phyloP scores from a whole-genome alignment of 192 early-diverging fungal genomes.

The Rhizoclosmatium globosum region DNA sequence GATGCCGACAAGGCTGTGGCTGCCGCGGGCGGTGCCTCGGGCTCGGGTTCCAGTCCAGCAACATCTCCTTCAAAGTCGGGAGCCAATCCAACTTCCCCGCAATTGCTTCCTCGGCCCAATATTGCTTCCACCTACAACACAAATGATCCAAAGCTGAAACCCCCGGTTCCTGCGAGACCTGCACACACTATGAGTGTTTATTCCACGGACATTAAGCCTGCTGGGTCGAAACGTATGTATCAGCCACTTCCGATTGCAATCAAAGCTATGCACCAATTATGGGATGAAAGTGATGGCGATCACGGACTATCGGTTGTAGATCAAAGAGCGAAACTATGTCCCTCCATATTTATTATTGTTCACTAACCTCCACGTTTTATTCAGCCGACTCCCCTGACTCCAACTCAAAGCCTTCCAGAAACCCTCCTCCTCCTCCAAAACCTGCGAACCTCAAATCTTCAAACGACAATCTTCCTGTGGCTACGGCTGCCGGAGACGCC shows the following conservation, averaged over 20 bases:
- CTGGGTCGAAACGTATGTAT: conserved; percentile 8
- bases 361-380: background rate
- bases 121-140: conserved; percentile 1
- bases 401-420: conserved; percentile 11
- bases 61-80: background rate
- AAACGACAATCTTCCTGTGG: conserved; percentile 8
- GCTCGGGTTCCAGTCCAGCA: background rate
- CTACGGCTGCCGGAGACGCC: conserved; percentile 24
- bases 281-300: too few species aligned
- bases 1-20: background rate
- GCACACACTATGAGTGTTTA: conserved; percentile 65
- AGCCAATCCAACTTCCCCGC: conserved; percentile 7
- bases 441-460: conserved; percentile 27
- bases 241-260: background rate
- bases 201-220: conserved; percentile 62
- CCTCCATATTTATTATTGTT: background rate
- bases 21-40: background rate
- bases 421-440: conserved; percentile 32
- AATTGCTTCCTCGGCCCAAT: conserved; percentile 30
- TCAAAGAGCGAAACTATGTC: background rate
- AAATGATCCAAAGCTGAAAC: conserved; percentile 47
- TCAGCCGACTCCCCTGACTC: conserved; percentile 6
- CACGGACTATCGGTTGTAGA: background rate
- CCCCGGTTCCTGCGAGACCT: conserved; percentile 59
- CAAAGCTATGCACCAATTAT: too few species aligned